A percentile compares a stretch with the other conserved stretches of the same genome.
Conservation (phyloP, 2,329 filamentous ascomycete species). For the Fusarium dlaminii region DNA sequence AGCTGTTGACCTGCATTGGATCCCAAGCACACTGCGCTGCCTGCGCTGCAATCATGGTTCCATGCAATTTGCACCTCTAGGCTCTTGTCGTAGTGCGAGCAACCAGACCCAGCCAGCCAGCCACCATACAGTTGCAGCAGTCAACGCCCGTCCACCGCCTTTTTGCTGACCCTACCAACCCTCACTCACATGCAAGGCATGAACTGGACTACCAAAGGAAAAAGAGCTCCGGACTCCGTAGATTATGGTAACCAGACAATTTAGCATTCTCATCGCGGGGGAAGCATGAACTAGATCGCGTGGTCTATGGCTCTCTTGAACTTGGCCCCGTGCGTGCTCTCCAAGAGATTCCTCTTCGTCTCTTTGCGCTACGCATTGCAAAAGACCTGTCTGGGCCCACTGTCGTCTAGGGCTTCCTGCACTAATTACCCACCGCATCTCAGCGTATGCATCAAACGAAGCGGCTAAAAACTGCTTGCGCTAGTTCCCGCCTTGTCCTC, state of each 20-base stretch:
- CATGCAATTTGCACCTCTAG: constrained; percentile 31
- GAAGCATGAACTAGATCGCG: neutral
- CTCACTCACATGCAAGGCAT: constrained; percentile 2
- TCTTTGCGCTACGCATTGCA: constrained; percentile 14
- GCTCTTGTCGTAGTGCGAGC: constrained; percentile 20
- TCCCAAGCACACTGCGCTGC: neutral
- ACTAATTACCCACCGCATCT: constrained; percentile 12
- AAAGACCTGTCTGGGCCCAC: constrained; percentile 24
- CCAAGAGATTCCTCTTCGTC: constrained; percentile 4
- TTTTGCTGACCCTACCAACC: constrained; percentile 24
- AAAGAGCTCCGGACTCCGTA: neutral
- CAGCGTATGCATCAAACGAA: constrained; percentile 45
- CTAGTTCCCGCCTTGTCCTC: constrained; percentile 45
- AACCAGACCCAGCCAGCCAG: constrained; percentile 4
- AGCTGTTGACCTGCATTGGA: constrained; percentile 26
- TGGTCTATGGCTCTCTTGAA: constrained; percentile 9
- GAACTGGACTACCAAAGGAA: neutral
- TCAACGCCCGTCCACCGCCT: constrained; percentile 33
- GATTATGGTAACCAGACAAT: neutral
- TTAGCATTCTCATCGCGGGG: constrained; percentile 16
- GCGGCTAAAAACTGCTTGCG: constrained; percentile 36
- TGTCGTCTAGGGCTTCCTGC: constrained; percentile 7
- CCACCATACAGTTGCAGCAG: constrained; percentile 1
- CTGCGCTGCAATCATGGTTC: constrained; percentile 34
- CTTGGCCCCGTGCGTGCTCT: constrained; percentile 22